Evolutionary conservation across 805 yeast genomes (phyloP), one percentile per base, ranked within the genome.

Genomic region (Lipomyces sp.): DNA sequence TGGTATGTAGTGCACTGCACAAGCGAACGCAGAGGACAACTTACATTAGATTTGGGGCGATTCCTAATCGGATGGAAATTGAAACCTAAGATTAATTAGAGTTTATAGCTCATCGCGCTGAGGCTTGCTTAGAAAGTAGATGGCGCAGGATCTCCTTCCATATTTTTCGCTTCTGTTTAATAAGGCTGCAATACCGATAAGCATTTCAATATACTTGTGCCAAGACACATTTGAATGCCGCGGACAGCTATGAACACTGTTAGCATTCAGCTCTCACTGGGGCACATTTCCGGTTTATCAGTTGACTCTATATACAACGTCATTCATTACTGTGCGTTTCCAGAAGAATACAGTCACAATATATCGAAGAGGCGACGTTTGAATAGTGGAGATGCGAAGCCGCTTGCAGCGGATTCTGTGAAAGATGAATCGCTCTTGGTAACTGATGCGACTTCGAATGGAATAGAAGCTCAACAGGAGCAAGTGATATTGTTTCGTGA

Each of bases 401-500:
- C 31, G 11, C 39, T 13, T 22, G 19, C 33, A 26, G 16, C 28
- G 18, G 24, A n/a, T n/a, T n/a, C n/a, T n/a, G n/a, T 40, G 13
- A 36, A 26, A 26, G 29, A 26, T 10, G 10, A n/a, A n/a, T 11
- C 13, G 26, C 18, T 7, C 21, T 23, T 14, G 18, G 36, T 16
- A 40, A 19, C 13, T 18, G 26, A 22, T 16, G 39, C 39, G 26
- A 35, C 31, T 11, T 16, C 8, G 14, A 8, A 24, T 14, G 56
- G 56, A 21, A 52, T 52, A 19, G 53, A 48, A 29, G 36, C 24
- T 37, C 37, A 29, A 24, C 46, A 33, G 26, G 29, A 36, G 19
- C 49, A 52, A 32, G 44, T 39, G 23, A 33, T 52, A 13, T 39
- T 52, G 8, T 44, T 45, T 10, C 40, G 50, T 28, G 22, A 48